Percentiles rank a stretch among this genome's conserved stretches.
These are phyloP conservation scores for Beauveria scarabaeidicola DNA, from an alignment of 2,329 filamentous ascomycete species.

Conservation along the genomic window DNA sequence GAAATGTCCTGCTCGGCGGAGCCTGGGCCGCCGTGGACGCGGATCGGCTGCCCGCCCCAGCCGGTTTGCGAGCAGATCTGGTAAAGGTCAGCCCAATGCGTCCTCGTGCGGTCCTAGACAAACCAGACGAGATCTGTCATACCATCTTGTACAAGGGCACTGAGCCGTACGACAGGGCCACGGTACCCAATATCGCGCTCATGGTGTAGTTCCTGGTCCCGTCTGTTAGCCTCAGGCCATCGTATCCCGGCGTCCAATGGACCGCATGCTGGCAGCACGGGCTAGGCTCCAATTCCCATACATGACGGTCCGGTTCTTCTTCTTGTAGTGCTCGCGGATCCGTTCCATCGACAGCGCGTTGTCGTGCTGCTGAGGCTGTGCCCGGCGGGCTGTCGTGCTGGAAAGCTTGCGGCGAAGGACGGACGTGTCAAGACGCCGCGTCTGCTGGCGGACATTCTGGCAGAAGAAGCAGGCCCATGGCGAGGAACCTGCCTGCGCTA, in stretches of 20 bases:
- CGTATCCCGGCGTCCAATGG: background rate
- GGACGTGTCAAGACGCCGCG: slow-evolving; percentile 17
- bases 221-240: background rate
- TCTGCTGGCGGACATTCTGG: slow-evolving; percentile 24
- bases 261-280: background rate
- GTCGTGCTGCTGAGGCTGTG: slow-evolving; percentile 18
- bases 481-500: slow-evolving; percentile 18
- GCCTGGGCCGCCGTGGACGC: slow-evolving; percentile 55
- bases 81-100: background rate
- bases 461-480: slow-evolving; percentile 32
- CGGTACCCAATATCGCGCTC: slow-evolving; percentile 69
- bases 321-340: slow-evolving; percentile 53
- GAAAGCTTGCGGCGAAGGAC: slow-evolving; percentile 25
- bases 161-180: slow-evolving; percentile 72
- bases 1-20: slow-evolving; percentile 54
- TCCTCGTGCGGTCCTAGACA: background rate
- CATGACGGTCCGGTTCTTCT: slow-evolving; percentile 56
- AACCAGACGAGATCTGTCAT: slow-evolving; percentile 13
- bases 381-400: slow-evolving; percentile 19
- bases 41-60: slow-evolving; percentile 88
- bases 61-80: slow-evolving; percentile 79
- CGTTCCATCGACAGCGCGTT: slow-evolving; percentile 46
- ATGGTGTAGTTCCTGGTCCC: slow-evolving; percentile 58
- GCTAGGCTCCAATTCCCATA: slow-evolving; percentile 16
- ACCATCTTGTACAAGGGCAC: slow-evolving; percentile 87